phyloP scores from a whole-genome alignment of 1,284 basidiomycete species.

The Phenoliferia sp. region DNA sequence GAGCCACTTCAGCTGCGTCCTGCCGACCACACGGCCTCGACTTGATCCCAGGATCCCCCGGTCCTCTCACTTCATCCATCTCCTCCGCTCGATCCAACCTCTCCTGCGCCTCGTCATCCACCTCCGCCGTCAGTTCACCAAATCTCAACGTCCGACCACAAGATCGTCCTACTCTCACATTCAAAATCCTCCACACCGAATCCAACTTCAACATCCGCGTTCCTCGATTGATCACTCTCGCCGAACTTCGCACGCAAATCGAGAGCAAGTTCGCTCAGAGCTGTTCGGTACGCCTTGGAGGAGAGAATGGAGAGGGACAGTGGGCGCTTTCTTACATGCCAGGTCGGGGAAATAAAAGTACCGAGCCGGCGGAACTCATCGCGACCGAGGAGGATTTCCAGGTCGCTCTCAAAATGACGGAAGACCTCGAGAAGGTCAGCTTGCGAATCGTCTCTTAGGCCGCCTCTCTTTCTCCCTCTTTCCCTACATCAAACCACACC shows the following conservation, averaged over 20 bases:
- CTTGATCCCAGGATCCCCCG: slow-evolving; percentile 1
- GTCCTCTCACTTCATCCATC: slow-evolving; percentile 6
- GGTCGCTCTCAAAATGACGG: not conserved
- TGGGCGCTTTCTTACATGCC: slow-evolving; percentile 12
- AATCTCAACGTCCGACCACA: not conserved
- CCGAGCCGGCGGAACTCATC: slow-evolving; percentile 10
- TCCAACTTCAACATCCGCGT: slow-evolving; percentile 25
- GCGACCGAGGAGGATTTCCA: slow-evolving; percentile 12
- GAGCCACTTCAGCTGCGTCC: slow-evolving; percentile 10
- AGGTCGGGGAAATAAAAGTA: not conserved
- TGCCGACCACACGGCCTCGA: not conserved
- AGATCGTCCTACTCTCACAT: slow-evolving; percentile 11
- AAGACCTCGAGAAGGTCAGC: slow-evolving; percentile 12
- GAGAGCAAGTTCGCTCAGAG: slow-evolving; percentile 13
- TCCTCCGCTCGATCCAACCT: not conserved
- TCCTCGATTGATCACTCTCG: slow-evolving; percentile 6
- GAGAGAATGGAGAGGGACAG: not conserved
- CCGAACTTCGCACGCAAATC: slow-evolving; percentile 3
- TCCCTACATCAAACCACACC: no score
- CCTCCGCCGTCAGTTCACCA: not conserved
- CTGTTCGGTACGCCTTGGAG: slow-evolving; percentile 2
- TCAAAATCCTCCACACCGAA: slow-evolving; percentile 22
- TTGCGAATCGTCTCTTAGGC: slow-evolving; percentile 17
- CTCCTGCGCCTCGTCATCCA: not conserved
- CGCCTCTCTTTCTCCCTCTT: not conserved